Evolutionary conservation across 441 rosid genomes (phyloP).

Genomic region (Populus tomentosa): DNA sequence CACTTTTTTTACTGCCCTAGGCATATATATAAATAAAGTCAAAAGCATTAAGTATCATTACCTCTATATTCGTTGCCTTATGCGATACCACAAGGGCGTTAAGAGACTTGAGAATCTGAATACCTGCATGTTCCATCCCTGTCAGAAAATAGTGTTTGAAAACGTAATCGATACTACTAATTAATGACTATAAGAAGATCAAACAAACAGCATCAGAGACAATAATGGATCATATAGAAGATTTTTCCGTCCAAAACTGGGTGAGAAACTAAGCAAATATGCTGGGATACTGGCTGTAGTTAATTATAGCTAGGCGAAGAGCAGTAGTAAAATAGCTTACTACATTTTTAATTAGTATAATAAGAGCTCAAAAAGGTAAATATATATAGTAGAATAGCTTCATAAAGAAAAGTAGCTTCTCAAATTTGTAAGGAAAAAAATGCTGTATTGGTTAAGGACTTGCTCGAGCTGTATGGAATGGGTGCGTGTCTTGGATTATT

Average conservation of each 20-base stretch:
- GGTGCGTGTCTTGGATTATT: neutral
- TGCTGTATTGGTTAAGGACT: neutral
- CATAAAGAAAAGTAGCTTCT: neutral
- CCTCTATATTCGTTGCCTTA: constrained; percentile 21
- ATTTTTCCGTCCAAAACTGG: neutral
- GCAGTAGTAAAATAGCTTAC: neutral
- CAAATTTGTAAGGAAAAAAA: neutral
- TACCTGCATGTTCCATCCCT: constrained; percentile 33
- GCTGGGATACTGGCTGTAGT: neutral
- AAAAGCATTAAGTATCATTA: constrained; percentile 4
- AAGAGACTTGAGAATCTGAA: constrained; percentile 15
- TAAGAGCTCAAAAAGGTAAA: neutral
- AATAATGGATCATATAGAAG: neutral
- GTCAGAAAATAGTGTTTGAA: constrained; percentile 11
- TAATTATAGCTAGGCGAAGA: neutral
- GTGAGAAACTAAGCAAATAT: neutral
- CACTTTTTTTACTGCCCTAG: neutral
- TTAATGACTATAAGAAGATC: neutral
- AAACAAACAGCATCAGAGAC: neutral
- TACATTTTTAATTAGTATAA: neutral
- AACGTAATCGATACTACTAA: neutral
- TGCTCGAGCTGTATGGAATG: neutral
- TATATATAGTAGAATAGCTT: neutral
- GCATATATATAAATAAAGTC: neutral
- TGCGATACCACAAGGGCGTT: constrained; percentile 16